Conservation (phyloP, 176 grass and related monocot species). For the Hordeum marinum region DNA sequence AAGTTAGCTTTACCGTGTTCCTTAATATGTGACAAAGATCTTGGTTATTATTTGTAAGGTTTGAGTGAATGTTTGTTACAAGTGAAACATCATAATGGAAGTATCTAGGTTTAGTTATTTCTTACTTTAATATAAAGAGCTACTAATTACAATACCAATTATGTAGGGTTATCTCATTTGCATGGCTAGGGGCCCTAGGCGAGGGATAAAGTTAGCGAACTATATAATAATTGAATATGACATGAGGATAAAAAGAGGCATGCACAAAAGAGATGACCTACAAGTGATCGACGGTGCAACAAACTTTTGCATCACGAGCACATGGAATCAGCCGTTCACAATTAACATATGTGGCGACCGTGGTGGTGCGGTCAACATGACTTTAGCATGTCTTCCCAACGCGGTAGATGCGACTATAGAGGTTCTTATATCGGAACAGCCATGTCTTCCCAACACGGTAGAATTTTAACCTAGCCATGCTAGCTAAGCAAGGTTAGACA, state of each 20-base stretch:
- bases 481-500: no score
- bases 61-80: background rate
- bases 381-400: background rate
- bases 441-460: no score
- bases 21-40: background rate
- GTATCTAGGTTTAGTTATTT: background rate
- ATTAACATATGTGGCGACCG: background rate
- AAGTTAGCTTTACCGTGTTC: no score
- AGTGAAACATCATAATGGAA: background rate
- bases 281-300: background rate
- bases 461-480: no score
- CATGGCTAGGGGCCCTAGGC: background rate
- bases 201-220: background rate
- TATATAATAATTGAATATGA: background rate
- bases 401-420: background rate
- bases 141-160: background rate
- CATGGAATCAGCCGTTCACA: background rate
- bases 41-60: no score
- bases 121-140: background rate
- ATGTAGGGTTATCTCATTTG: conserved; percentile 10
- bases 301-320: background rate
- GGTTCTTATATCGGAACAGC: background rate
- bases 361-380: background rate
- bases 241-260: background rate
- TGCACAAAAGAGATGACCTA: background rate